Evolutionary conservation across 2,329 filamentous ascomycete genomes (phyloP).

Genomic region (Diaporthe citri): DNA sequence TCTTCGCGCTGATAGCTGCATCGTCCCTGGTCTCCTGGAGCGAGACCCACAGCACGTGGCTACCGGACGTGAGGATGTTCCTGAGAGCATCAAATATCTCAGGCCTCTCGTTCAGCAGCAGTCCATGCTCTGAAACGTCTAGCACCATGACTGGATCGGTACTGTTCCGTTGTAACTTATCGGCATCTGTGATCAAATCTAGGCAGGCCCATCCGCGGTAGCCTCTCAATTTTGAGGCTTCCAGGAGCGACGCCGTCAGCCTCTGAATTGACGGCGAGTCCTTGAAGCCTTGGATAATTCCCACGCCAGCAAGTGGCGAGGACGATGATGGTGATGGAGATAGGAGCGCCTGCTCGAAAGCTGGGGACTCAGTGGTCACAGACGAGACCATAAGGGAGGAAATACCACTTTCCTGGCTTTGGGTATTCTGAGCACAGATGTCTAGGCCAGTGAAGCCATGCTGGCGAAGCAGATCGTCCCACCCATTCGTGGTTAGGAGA

Average conservation of each 20-base stretch:
- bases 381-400: conserved; percentile 19
- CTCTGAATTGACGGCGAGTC: background rate
- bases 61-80: background rate
- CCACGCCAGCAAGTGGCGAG: background rate
- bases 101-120: conserved; percentile 1
- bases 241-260: background rate
- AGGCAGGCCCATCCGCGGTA: background rate
- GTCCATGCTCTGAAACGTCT: background rate
- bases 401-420: background rate
- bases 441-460: conserved; percentile 20
- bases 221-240: background rate
- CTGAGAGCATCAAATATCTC: background rate
- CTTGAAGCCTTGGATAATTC: background rate
- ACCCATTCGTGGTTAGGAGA: background rate
- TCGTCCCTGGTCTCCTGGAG: background rate
- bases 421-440: background rate
- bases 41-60: background rate
- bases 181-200: background rate
- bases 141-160: background rate
- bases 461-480: background rate
- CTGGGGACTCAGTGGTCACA: background rate
- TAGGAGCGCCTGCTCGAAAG: background rate
- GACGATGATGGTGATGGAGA: background rate
- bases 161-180: background rate
- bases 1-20: background rate